Base-by-base conservation (phyloP, 129 eudicot species). In the Calendula officinalis region DNA sequence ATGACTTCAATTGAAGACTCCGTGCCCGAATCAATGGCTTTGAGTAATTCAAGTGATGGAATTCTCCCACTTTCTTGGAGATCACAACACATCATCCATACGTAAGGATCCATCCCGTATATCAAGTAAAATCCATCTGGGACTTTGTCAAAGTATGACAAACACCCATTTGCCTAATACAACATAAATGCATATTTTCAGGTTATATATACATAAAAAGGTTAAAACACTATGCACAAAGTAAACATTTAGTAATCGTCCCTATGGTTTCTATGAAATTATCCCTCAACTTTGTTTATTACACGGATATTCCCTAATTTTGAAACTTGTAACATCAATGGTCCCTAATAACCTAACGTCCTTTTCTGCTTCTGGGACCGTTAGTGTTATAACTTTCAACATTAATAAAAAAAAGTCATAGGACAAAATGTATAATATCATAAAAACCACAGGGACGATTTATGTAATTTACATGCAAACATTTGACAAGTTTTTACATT, bases 71-170 rank as follows among this genome's bases (percentile, higher is more conserved):
- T 86, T 63, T 89, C 97, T 73, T 81, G 90, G 39, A 81, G 79
- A 67, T 89, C 91, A 46, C 80, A 67, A 78, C 90, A 83, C 66
- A 89, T 76, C 57, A 79, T 71, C 97, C 97, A 89, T 40, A 89
- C 86, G 63, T 89, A 89, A 45, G 97, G 91, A 76, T 89, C 88
- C 95, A 89, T 78, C 66, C 97, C 97, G 51, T 86, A 74, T 27
- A 89, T 89, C 74, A 81, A 68, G 83, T 83, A 89, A 81, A 89
- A 89, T 54, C 95, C 97, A 81, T 89, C 97, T 17, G 95, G 97
- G 61, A 89, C 68, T 77, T 76, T 86, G 80, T 89, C 95, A 68
- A 66, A 76, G 73, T 89, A 89, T 22, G 97, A 89, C 58, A 89
- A 75, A 67, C 88, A 83, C 56, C 95, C 95, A 77, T 86, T 89